phyloP scores from a whole-genome alignment of 441 rosid genomes.

The Populus tomentosa region DNA sequence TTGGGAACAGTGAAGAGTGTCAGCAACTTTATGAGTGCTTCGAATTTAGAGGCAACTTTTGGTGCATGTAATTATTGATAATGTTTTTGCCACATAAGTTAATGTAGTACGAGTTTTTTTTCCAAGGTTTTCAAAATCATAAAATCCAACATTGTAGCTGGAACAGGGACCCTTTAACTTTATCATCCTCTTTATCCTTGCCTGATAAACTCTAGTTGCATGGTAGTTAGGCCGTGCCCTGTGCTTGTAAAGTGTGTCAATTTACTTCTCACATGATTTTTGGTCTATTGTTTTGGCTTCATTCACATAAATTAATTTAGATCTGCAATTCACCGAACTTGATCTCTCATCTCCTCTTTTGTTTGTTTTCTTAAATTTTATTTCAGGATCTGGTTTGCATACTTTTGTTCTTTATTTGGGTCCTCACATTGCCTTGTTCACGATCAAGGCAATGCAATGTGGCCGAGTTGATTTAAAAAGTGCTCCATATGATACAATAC shows the following conservation, averaged over 20 bases:
- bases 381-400: conserved; percentile 95
- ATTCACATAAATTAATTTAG: not conserved
- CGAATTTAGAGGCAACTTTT: not conserved
- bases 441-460: conserved; percentile 93
- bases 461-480: conserved; percentile 88
- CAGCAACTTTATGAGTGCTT: not conserved
- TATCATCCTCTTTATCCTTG: not conserved
- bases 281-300: not conserved
- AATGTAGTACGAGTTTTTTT: not conserved
- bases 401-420: conserved; percentile 98
- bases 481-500: conserved; percentile 91
- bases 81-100: not conserved
- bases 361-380: not conserved
- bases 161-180: not conserved
- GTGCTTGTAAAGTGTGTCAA: not conserved
- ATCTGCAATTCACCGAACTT: not conserved
- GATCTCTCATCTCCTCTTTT: not conserved
- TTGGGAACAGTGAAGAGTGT: not conserved
- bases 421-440: conserved; percentile 89
- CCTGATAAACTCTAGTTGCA: not conserved
- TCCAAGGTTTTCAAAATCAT: not conserved
- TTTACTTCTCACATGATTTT: not conserved
- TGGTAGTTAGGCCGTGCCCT: not conserved
- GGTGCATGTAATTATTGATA: not conserved
- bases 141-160: not conserved